Base-by-base conservation (phyloP, 768 basidiomycete species). In the Infundibulicybe gibba region DNA sequence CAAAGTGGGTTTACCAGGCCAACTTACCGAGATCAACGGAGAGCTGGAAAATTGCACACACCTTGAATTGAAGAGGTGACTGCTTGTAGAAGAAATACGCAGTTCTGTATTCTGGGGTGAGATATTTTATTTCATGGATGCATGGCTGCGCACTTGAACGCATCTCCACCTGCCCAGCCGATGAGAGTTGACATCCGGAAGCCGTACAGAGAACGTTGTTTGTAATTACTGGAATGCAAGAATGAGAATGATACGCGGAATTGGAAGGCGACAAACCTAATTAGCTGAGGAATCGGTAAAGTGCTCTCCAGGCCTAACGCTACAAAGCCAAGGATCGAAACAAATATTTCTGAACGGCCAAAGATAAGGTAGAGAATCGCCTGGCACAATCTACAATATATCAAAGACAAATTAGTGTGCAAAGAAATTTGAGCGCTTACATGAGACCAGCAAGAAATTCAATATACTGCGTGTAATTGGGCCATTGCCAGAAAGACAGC, bases 401-500 rank as follows among this genome's bases (percentile, higher is more conserved):
- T 79, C 74, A 50, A 47, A 5, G 19, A 43, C 14, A 45, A 6
- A 53, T 19, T 16, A 46, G 12, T 43, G 14, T 10, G 15, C 12
- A n/a, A 16, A 31, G 42, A 16, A 41, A 47, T 35, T 6, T 35
- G 41, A 13, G 3, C 3, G 54, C 77, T 38, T 53, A 90, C 90
- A 92, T 85, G 49, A 86, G 72, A 8, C 80, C 85, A 8, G 87
- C 86, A 43, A 93, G 71, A 64, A 89, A 91, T 57, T 93, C 90
- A 43, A 93, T 72, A 60, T 93, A 85, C 56, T 88, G 87, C 2
- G 76, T 66, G 60, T 91, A 93, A 3, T 70, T 76, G 41, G 74
- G 65, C 90, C 90, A 93, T 57, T 93, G 88, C 90, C 90, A 93
- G 65, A 92, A 91, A 0, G 80, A 76, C 47, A 87, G 68, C 2